phyloP scores from a whole-genome alignment of 208 protist species.

The Willaertia magna region DNA sequence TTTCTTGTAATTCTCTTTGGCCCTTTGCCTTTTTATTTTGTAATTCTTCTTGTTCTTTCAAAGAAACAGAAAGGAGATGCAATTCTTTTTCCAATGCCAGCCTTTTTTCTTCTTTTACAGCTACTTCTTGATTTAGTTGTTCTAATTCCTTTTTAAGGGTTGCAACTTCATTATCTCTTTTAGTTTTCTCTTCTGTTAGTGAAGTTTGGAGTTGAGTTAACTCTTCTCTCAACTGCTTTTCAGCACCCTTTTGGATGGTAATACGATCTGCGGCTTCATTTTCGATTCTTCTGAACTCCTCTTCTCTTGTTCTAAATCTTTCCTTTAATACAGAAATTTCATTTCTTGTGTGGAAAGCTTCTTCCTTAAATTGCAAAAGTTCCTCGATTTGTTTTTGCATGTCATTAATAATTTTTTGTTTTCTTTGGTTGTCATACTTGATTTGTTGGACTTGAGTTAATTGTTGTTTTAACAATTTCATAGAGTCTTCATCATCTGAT shows the following conservation, averaged over 20 bases:
- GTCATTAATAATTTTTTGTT: neutral
- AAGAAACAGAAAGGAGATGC: neutral
- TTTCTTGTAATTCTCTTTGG: neutral
- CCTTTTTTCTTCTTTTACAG: neutral
- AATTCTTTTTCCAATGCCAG: neutral
- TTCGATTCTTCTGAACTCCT: neutral
- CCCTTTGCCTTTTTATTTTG: neutral
- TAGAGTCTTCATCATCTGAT: neutral
- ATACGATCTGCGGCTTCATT: neutral
- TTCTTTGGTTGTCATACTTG: neutral
- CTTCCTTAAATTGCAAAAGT: neutral
- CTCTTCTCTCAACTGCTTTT: neutral
- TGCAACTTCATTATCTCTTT: neutral
- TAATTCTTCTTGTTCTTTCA: neutral
- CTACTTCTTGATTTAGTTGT: neutral
- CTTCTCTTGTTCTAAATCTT: neutral
- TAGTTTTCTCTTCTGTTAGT: neutral
- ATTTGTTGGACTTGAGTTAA: slow-evolving; percentile 5
- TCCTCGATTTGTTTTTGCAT: neutral
- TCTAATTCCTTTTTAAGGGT: neutral
- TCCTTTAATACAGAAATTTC: neutral
- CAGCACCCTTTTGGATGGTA: neutral
- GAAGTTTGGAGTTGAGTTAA: neutral
- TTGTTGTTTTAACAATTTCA: slow-evolving; percentile 1
- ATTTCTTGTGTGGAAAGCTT: neutral